Percentiles rank a stretch among this genome's conserved stretches.
These are phyloP conservation scores for Blastomyces emzantsi DNA, from an alignment of 2,329 filamentous ascomycete species.

Conservation along the genomic window DNA sequence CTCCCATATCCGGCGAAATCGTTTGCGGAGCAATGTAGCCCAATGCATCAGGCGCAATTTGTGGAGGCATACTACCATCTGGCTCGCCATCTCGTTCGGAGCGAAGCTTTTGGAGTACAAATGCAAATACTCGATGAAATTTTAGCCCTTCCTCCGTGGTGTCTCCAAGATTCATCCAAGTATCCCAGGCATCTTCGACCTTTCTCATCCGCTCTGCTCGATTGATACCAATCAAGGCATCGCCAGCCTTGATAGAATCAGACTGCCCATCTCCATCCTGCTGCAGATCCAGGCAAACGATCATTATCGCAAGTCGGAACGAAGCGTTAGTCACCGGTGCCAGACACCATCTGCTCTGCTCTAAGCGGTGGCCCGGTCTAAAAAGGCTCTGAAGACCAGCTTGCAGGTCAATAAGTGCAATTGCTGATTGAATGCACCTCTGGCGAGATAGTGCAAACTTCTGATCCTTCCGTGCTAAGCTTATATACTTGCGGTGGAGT, in stretches of 20 bases:
- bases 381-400: slow-evolving; percentile 35
- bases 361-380: slow-evolving; percentile 33
- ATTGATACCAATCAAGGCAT: background rate
- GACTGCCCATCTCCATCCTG: slow-evolving; percentile 16
- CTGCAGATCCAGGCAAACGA: slow-evolving; percentile 39
- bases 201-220: slow-evolving; percentile 3
- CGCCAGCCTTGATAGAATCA: background rate
- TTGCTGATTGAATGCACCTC: slow-evolving; percentile 39
- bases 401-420: slow-evolving; percentile 37
- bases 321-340: slow-evolving; percentile 38
- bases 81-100: background rate
- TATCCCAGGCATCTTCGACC: background rate
- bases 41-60: background rate
- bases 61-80: background rate
- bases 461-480: slow-evolving; percentile 21
- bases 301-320: slow-evolving; percentile 41
- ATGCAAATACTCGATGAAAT: background rate
- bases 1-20: background rate
- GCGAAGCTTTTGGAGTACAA: background rate
- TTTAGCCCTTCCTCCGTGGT: background rate
- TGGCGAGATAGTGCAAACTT: slow-evolving; percentile 34
- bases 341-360: slow-evolving; percentile 37
- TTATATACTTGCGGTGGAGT: slow-evolving; percentile 30
- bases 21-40: background rate
- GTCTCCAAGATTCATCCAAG: background rate